Evolutionary conservation across 1,284 basidiomycete species (phyloP).

Genomic region (Amylostereum chailletii): DNA sequence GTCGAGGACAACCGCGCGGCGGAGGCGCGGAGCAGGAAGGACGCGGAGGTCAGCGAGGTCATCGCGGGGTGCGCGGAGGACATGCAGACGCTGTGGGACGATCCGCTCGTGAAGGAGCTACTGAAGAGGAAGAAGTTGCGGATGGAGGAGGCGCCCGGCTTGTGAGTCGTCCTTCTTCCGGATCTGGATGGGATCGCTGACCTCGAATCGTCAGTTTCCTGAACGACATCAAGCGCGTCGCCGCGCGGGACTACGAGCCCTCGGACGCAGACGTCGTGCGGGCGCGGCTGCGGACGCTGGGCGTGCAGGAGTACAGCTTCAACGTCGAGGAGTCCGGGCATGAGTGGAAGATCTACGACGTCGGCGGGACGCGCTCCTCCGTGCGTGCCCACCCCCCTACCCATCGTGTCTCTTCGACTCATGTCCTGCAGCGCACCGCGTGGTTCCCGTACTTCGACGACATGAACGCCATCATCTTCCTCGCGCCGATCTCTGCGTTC

Average conservation of each 20-base stretch:
- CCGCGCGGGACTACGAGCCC: conserved; percentile 41
- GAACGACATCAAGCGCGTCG: conserved; percentile 54
- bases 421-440: conserved; percentile 20
- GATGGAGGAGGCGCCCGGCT: conserved; percentile 53
- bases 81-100: conserved; percentile 53
- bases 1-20: conserved; percentile 9
- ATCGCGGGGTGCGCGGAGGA: conserved; percentile 51
- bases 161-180: conserved; percentile 34
- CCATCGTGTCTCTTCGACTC: background rate
- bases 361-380: conserved; percentile 62
- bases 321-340: conserved; percentile 50
- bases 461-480: conserved; percentile 33
- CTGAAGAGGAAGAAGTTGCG: conserved; percentile 36
- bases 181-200: background rate
- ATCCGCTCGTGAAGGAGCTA: conserved; percentile 41
- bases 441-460: conserved; percentile 35
- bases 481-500: conserved; percentile 32
- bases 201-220: conserved; percentile 40
- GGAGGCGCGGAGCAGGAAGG: conserved; percentile 24
- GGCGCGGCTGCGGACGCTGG: conserved; percentile 58
- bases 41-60: conserved; percentile 36
- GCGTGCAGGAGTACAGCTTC: conserved; percentile 66
- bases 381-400: conserved; percentile 28
- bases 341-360: conserved; percentile 66
- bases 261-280: conserved; percentile 62